phyloP scores from a whole-genome alignment of 2,329 filamentous ascomycete species.

The Stagonosporopsis cucurbitacearum region DNA sequence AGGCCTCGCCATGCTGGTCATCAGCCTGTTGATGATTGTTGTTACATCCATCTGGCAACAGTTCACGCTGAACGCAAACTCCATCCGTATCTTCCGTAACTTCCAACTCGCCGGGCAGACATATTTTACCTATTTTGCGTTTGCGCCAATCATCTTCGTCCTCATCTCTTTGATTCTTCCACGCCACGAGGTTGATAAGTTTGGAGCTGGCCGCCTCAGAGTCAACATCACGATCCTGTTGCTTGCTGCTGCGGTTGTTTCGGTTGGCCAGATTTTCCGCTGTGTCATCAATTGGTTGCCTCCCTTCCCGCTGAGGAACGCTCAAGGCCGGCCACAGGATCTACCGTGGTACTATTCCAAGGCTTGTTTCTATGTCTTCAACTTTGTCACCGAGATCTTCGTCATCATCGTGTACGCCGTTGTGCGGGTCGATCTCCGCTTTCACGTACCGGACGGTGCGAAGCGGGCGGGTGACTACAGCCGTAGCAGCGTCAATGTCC shows the following conservation, averaged over 20 bases:
- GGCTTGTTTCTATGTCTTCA: slow-evolving; percentile 80
- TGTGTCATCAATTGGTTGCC: slow-evolving; percentile 64
- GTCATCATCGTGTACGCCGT: slow-evolving; percentile 72
- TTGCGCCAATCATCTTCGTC: slow-evolving; percentile 68
- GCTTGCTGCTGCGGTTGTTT: slow-evolving; percentile 62
- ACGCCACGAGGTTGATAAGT: slow-evolving; percentile 58
- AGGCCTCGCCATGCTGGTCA: slow-evolving; percentile 62
- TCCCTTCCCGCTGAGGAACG: slow-evolving; percentile 52
- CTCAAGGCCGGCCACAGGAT: slow-evolving; percentile 49
- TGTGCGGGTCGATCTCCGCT: slow-evolving; percentile 75
- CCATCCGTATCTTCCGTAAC: slow-evolving; percentile 62
- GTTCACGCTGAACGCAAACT: slow-evolving; percentile 67
- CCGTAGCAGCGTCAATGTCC: slow-evolving; percentile 28
- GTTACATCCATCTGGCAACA: slow-evolving; percentile 67
- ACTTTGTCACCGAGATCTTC: slow-evolving; percentile 75
- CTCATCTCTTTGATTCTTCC: slow-evolving; percentile 56
- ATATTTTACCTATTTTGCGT: slow-evolving; percentile 69
- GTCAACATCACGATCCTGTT: slow-evolving; percentile 72
- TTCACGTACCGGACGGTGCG: slow-evolving; percentile 76
- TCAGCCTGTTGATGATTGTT: slow-evolving; percentile 71
- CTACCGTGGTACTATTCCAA: slow-evolving; percentile 74
- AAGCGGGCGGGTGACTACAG: slow-evolving; percentile 51
- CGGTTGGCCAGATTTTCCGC: slow-evolving; percentile 75
- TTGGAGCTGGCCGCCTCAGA: slow-evolving; percentile 71
- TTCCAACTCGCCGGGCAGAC: slow-evolving; percentile 70